phyloP scores from a whole-genome alignment of 257 asterid genomes.

The Schizonepeta tenuifolia region DNA sequence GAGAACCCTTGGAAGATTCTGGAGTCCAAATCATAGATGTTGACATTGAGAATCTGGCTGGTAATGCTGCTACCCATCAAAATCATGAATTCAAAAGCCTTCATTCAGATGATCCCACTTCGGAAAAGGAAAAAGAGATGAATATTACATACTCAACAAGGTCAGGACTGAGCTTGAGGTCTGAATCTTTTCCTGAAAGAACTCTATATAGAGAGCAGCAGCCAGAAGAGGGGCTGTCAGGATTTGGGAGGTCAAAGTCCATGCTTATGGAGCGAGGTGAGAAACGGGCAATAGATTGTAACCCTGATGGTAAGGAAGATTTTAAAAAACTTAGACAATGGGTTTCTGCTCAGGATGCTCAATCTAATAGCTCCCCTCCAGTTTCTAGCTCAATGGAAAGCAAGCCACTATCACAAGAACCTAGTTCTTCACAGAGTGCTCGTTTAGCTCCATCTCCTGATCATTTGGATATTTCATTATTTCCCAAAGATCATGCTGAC shows the following conservation, averaged over 20 bases:
- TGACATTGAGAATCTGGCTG: slow-evolving; percentile 46
- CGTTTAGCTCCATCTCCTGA: slow-evolving; percentile 47
- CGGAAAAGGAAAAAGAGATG: slow-evolving; percentile 43
- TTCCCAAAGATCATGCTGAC: slow-evolving; percentile 47
- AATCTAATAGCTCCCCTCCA: slow-evolving; percentile 42
- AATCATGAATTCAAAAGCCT: slow-evolving; percentile 38
- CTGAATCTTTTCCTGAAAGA: slow-evolving; percentile 43
- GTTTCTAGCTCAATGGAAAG: slow-evolving; percentile 48
- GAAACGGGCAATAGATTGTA: slow-evolving; percentile 56
- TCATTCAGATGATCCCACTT: slow-evolving; percentile 41
- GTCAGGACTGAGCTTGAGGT: slow-evolving; percentile 33
- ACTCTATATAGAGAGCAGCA: slow-evolving; percentile 43
- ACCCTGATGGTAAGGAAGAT: slow-evolving; percentile 48
- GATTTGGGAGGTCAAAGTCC: slow-evolving; percentile 46
- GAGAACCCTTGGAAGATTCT: slow-evolving; percentile 50
- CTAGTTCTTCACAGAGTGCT: slow-evolving; percentile 44
- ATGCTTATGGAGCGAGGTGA: slow-evolving; percentile 52
- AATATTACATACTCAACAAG: slow-evolving; percentile 34
- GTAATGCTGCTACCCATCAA: slow-evolving; percentile 46
- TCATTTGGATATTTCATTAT: slow-evolving; percentile 54
- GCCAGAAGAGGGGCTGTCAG: slow-evolving; percentile 45
- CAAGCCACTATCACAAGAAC: slow-evolving; percentile 48
- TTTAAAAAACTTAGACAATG: slow-evolving; percentile 60
- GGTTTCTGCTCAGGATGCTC: slow-evolving; percentile 40
- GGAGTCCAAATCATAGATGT: slow-evolving; percentile 43